Conservation (phyloP, 805 yeast genomes). For the Helenozyma baotianmanensis region DNA sequence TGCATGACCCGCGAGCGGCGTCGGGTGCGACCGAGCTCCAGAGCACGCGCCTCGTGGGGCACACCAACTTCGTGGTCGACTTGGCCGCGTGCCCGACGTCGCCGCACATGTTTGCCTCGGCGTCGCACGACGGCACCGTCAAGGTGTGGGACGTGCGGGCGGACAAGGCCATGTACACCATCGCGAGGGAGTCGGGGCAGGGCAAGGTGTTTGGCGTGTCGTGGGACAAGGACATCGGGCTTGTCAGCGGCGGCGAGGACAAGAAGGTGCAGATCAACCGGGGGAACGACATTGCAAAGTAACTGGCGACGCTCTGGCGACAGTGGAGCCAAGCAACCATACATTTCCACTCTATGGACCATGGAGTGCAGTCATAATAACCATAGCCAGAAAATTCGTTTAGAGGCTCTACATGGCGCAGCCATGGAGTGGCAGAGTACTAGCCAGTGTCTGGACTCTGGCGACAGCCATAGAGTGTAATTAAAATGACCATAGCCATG, state of each 20-base stretch:
- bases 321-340: no score
- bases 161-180: constrained; percentile 72
- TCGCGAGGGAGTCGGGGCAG: constrained; percentile 62
- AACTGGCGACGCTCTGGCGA: no score
- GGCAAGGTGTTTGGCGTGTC: constrained; percentile 78
- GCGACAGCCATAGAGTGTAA: no score
- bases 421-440: no score
- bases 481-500: no score
- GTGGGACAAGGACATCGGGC: constrained; percentile 78
- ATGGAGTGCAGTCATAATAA: no score
- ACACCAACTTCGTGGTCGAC: constrained; percentile 82
- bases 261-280: constrained; percentile 83
- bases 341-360: no score
- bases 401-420: no score
- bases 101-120: constrained; percentile 80
- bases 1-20: constrained; percentile 82
- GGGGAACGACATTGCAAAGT: constrained; percentile 26
- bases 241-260: constrained; percentile 91
- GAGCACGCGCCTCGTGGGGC: constrained; percentile 76
- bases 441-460: no score
- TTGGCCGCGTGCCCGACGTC: constrained; percentile 71
- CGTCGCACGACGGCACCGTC: constrained; percentile 94
- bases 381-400: no score
- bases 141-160: constrained; percentile 95
- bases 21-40: constrained; percentile 56